These are phyloP conservation scores for Cystobasidiaceae sp. DNA, from an alignment of 1,284 basidiomycete species.

Conservation along the genomic window DNA sequence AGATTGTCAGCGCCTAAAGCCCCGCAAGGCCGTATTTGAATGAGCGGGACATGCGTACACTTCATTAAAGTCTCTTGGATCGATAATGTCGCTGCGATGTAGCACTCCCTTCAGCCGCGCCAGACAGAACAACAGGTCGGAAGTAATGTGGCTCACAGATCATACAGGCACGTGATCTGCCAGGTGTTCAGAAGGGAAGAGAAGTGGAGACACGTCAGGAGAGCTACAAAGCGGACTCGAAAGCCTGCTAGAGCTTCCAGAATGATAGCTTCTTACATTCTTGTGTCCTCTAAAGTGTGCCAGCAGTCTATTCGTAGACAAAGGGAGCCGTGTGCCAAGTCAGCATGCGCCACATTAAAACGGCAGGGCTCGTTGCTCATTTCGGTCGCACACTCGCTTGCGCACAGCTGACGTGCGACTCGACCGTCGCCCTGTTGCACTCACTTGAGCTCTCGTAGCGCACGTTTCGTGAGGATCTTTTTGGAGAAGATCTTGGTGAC, in stretches of 20 bases:
- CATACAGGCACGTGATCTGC: conserved; percentile 66
- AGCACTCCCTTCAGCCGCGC: too few species aligned
- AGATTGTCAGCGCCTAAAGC: too few species aligned
- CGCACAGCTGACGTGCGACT: too few species aligned
- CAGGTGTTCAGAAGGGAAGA: neutral
- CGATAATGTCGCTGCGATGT: conserved; percentile 58
- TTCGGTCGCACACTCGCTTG: neutral
- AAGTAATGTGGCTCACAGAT: conserved; percentile 62
- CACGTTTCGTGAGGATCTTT: conserved; percentile 93
- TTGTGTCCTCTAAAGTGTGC: conserved; percentile 97
- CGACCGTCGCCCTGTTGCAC: too few species aligned
- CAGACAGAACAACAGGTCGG: too few species aligned
- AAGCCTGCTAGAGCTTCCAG: neutral
- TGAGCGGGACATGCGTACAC: conserved; percentile 56
- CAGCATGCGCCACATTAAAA: too few species aligned
- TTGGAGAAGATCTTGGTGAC: conserved; percentile 97
- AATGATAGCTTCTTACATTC: conserved; percentile 59
- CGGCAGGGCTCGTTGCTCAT: too few species aligned
- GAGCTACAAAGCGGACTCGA: too few species aligned
- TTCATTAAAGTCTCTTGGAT: conserved; percentile 70
- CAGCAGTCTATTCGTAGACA: conserved; percentile 57
- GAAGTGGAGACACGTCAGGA: neutral
- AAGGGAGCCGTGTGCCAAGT: neutral
- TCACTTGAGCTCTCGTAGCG: conserved; percentile 84
- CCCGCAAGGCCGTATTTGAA: neutral